phyloP scores from a whole-genome alignment of 768 basidiomycete species.

The Mycena pura region DNA sequence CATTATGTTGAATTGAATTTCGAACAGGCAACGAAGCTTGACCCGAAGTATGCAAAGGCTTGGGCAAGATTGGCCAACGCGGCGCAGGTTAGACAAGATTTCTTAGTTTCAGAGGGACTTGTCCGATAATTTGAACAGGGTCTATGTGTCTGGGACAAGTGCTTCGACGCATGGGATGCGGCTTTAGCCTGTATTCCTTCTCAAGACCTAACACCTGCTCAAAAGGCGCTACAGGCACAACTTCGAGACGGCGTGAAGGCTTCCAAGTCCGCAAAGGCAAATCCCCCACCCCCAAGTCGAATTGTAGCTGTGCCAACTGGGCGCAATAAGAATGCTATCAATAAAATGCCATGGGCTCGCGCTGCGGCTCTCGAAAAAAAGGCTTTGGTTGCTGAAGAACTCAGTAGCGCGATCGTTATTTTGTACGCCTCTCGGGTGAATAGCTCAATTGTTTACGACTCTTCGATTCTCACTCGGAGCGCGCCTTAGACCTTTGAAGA shows the following conservation, averaged over 20 bases:
- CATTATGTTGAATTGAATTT: not conserved
- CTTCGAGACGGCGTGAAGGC: conserved; percentile 39
- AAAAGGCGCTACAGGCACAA: conserved; percentile 44
- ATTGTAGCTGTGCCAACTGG: conserved; percentile 1
- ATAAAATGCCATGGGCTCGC: conserved; percentile 16
- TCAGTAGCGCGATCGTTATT: conserved; percentile 13
- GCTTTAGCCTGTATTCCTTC: conserved; percentile 42
- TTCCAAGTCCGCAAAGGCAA: conserved; percentile 24
- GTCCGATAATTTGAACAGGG: conserved; percentile 23
- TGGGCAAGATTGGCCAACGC: conserved; percentile 49
- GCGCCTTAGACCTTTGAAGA: conserved; percentile 9
- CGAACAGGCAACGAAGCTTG: conserved; percentile 46
- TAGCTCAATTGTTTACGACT: not conserved
- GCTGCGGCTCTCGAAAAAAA: conserved; percentile 15
- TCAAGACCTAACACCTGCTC: conserved; percentile 33
- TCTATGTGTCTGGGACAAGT: conserved; percentile 29
- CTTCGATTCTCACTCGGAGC: not conserved
- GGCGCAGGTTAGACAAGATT: conserved; percentile 27
- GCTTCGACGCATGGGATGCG: conserved; percentile 38
- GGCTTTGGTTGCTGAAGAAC: not conserved
- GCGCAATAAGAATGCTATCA: not conserved
- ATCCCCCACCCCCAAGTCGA: conserved; percentile 8
- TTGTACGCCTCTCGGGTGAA: conserved; percentile 10
- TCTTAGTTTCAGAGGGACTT: not conserved
- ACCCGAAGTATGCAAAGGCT: conserved; percentile 49